Base-by-base conservation (phyloP, 768 basidiomycete species). In the Lactarius psammicola region DNA sequence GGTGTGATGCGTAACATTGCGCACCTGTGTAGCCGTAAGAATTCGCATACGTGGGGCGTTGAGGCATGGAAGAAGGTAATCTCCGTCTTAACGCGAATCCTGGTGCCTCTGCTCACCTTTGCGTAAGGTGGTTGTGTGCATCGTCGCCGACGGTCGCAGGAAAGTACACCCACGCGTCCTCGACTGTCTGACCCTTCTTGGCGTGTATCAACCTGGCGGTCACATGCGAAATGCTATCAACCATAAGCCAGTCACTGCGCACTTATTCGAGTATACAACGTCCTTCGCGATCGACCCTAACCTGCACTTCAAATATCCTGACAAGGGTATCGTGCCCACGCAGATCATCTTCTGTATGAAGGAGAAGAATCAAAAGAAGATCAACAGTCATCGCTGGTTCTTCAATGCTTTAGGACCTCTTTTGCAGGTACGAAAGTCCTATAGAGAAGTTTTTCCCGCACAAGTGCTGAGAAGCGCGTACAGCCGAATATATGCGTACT, bases 381-480 rank as follows among this genome's bases (percentile, higher is more conserved):
- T 98, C 73, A 98, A 97, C 75, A 92, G 90, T 56, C 95, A 97
- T 72, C 81, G 95, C 56, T 98, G 95, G 95, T 96, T 95, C 76
- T 97, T 98, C 77, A 98, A 97, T 74, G 95, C 94, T 0, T 92
- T 98, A 74, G 90, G 85, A 0, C 82, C 88, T 0, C 79, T 95
- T 74, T 76, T 98, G 33, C 90, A 91, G 78, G 91, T 89, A 49
- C n/a, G 82, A 71, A 10, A 20, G 20, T 31, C 46, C 28, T 18
- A 20, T 33, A 13, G 10, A 66, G 17, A 33, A 17, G 26, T 56
- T 31, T 30, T 7, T 49, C 28, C 34, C 62, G 34, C 38, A 55
- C 33, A 9, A 46, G 31, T 30, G 36, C 60, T 66, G 36, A 66
- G 15, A 40, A 51, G 23, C 18, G 28, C 34, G 53, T 51, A 10